Percentiles rank a stretch among this genome's conserved stretches.
phyloP scores from a whole-genome alignment of 2,329 filamentous ascomycete species.

The Neofusicoccum parvum region DNA sequence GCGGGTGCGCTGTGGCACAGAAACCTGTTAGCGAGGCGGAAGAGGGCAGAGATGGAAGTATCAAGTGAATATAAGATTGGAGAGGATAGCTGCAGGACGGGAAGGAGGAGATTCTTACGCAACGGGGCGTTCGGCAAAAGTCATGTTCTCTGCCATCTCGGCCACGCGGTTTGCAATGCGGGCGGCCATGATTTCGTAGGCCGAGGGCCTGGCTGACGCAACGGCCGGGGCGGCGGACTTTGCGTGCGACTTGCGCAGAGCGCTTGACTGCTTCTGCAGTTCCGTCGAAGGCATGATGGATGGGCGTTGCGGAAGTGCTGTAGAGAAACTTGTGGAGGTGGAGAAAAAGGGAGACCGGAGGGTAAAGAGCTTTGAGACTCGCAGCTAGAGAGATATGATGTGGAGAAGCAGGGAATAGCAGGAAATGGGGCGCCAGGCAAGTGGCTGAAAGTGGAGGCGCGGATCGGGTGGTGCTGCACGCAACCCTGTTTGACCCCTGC shows the following conservation, averaged over 20 bases:
- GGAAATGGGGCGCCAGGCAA: background rate
- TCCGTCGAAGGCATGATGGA: slow-evolving; percentile 33
- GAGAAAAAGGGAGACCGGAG: background rate
- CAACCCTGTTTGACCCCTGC: slow-evolving; percentile 20
- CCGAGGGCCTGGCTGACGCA: slow-evolving; percentile 34
- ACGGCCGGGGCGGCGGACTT: slow-evolving; percentile 15
- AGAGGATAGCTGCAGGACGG: background rate
- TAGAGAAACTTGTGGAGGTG: slow-evolving; percentile 22
- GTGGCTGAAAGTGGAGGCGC: slow-evolving; percentile 2
- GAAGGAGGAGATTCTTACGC: background rate
- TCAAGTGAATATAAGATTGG: too few relatives aligned
- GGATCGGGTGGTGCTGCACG: background rate
- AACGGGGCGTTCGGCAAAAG: slow-evolving; percentile 48
- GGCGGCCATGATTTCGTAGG: slow-evolving; percentile 55
- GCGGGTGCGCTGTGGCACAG: slow-evolving; percentile 19
- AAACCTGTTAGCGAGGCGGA: background rate
- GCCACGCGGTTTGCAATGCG: slow-evolving; percentile 54
- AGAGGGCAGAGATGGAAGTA: background rate
- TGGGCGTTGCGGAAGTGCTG: slow-evolving; percentile 36
- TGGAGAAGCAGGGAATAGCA: slow-evolving; percentile 12
- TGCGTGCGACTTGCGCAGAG: slow-evolving; percentile 22
- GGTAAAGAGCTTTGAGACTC: background rate
- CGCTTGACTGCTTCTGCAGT: slow-evolving; percentile 32
- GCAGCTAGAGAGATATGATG: background rate
- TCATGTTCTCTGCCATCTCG: slow-evolving; percentile 57